These are phyloP conservation scores for Sclerotinia borealis DNA, from an alignment of 2,329 filamentous ascomycete species.

Conservation along the genomic window DNA sequence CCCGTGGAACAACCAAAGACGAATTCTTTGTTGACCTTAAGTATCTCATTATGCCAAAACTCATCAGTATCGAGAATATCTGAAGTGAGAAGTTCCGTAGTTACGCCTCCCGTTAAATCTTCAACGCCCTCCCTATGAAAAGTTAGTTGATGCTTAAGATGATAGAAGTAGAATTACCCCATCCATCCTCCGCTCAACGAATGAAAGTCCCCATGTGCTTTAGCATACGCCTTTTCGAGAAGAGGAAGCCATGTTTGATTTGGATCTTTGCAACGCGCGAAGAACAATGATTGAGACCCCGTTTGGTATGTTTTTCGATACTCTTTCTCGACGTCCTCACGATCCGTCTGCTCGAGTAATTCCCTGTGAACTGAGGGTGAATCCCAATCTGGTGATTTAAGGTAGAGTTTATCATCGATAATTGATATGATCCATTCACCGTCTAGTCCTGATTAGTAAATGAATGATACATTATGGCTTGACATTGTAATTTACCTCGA, in stretches of 20 bases:
- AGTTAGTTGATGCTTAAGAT: constrained; percentile 10
- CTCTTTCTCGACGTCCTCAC: constrained; percentile 64
- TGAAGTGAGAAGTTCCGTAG: constrained; percentile 62
- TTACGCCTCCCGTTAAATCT: constrained; percentile 62
- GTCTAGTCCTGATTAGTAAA: constrained; percentile 39
- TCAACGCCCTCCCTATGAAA: constrained; percentile 43
- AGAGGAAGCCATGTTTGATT: constrained; percentile 80
- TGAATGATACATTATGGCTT: not conserved
- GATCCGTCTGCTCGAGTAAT: constrained; percentile 68
- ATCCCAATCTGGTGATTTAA: constrained; percentile 77
- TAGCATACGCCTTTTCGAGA: constrained; percentile 78
- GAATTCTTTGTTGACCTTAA: constrained; percentile 75
- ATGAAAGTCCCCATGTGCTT: constrained; percentile 75
- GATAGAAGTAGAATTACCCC: constrained; percentile 24
- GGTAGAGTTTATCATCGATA: constrained; percentile 83
- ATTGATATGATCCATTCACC: constrained; percentile 91
- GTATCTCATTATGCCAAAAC: constrained; percentile 79
- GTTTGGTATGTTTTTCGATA: constrained; percentile 45
- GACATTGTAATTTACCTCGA: constrained; percentile 36
- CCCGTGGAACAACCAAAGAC: constrained; percentile 66
- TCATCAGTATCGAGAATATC: constrained; percentile 72
- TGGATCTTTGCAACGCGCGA: constrained; percentile 66
- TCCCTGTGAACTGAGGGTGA: constrained; percentile 69
- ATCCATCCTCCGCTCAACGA: constrained; percentile 66
- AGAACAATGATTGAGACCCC: constrained; percentile 71